phyloP scores from a whole-genome alignment of 257 asterid species.

The Coffea eugenioides region DNA sequence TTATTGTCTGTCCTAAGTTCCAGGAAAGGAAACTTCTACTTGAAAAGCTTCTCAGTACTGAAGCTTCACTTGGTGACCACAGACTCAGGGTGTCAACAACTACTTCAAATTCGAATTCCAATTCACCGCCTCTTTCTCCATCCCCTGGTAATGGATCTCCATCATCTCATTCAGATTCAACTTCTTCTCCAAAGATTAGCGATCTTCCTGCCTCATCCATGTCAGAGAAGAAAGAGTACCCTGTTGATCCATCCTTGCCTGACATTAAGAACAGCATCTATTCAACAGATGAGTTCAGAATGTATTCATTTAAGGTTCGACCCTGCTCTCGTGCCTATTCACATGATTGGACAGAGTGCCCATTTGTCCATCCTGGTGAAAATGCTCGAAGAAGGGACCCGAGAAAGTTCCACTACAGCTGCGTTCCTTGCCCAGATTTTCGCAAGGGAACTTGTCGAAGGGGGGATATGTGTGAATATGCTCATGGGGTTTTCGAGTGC shows the following conservation, averaged over 20 bases:
- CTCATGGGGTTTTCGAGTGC: constrained; percentile 88
- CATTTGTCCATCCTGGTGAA: constrained; percentile 91
- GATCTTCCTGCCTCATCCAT: constrained; percentile 27
- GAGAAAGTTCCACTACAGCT: constrained; percentile 72
- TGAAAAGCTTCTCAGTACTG: constrained; percentile 47
- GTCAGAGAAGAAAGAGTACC: constrained; percentile 71
- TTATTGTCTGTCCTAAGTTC: constrained; percentile 49
- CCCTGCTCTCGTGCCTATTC: constrained; percentile 91
- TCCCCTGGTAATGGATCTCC: constrained; percentile 42
- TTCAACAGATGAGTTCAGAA: constrained; percentile 79
- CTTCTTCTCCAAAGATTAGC: constrained; percentile 33
- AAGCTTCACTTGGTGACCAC: constrained; percentile 34
- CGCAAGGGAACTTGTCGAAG: constrained; percentile 83
- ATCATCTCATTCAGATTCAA: constrained; percentile 38
- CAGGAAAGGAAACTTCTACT: constrained; percentile 39
- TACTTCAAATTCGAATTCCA: constrained; percentile 30
- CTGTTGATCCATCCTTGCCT: constrained; percentile 74
- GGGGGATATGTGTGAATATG: constrained; percentile 85
- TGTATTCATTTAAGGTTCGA: constrained; percentile 79
- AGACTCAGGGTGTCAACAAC: constrained; percentile 28
- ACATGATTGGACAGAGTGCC: constrained; percentile 97
- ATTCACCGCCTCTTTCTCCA: constrained; percentile 51
- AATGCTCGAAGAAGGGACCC: constrained; percentile 89
- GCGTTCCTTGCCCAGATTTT: constrained; percentile 81
- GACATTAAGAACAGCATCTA: constrained; percentile 82